Evolutionary conservation across 1,284 basidiomycete genomes (phyloP).

Genomic region (Leccinum fallax): DNA sequence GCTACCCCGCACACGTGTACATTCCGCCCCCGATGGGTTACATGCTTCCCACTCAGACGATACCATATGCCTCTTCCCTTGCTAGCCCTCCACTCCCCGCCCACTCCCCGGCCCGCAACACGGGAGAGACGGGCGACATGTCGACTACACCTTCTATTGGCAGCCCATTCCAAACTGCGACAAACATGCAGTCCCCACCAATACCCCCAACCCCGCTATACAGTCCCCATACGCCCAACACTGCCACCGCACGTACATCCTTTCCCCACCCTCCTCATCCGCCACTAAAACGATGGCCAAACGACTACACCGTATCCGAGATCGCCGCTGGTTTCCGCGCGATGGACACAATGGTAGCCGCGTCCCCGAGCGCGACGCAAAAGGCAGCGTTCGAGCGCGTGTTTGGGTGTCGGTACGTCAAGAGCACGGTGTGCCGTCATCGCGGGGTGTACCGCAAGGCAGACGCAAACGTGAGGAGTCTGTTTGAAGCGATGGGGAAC

Average conservation of each 20-base stretch:
- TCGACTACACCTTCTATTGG: conserved; percentile 15
- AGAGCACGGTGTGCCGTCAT: conserved; percentile 69
- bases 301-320: conserved; percentile 68
- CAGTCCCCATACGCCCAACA: conserved; percentile 19
- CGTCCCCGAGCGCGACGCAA: conserved; percentile 50
- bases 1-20: conserved; percentile 35
- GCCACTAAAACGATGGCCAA: conserved; percentile 66
- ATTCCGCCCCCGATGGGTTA: conserved; percentile 35
- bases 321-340: conserved; percentile 55
- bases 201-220: conserved; percentile 26
- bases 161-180: conserved; percentile 20
- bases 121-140: conserved; percentile 21
- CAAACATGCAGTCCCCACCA: conserved; percentile 23
- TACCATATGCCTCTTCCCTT: conserved; percentile 30
- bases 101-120: conserved; percentile 17
- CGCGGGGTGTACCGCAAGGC: conserved; percentile 64
- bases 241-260: conserved; percentile 25
- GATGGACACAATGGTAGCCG: conserved; percentile 54
- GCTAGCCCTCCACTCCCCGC: conserved; percentile 20
- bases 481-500: conserved; percentile 55
- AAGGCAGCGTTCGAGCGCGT: conserved; percentile 63
- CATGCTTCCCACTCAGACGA: conserved; percentile 31
- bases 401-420: conserved; percentile 66
- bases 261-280: conserved; percentile 55
- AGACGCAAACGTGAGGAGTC: conserved; percentile 43